Evolutionary conservation across 768 basidiomycete species (phyloP).

Genomic region (Rhizopogon roseolus): DNA sequence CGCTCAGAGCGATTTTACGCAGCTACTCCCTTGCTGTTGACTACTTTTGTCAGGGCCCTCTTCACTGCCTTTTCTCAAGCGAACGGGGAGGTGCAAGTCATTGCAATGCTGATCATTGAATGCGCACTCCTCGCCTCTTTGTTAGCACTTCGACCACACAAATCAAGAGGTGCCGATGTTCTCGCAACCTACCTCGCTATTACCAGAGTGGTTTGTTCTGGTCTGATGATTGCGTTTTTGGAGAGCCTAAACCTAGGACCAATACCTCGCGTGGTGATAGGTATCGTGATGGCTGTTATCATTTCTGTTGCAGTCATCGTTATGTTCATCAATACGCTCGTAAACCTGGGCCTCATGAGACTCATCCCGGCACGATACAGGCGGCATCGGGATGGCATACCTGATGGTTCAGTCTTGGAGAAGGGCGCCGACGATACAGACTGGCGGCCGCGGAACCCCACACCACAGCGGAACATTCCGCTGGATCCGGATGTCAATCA

Average conservation of each 20-base stretch:
- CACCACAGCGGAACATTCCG: constrained; percentile 40
- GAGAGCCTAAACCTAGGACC: constrained; percentile 57
- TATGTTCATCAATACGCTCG: constrained; percentile 60
- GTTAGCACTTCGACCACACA: constrained; percentile 56
- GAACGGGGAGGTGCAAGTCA: constrained; percentile 64
- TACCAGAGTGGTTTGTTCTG: constrained; percentile 64
- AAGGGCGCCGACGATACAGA: constrained; percentile 19
- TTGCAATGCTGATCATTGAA: constrained; percentile 65
- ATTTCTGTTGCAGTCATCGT: constrained; percentile 68
- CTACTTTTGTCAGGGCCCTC: constrained; percentile 61
- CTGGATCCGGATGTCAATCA: constrained; percentile 38
- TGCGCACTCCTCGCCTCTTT: constrained; percentile 48
- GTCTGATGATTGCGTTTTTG: constrained; percentile 74
- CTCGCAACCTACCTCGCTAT: constrained; percentile 63
- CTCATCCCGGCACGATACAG: constrained; percentile 17
- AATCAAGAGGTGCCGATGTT: constrained; percentile 65
- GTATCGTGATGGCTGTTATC: constrained; percentile 66
- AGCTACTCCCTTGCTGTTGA: constrained; percentile 50
- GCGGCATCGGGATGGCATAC: constrained; percentile 7
- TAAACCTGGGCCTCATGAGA: constrained; percentile 40
- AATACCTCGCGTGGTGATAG: constrained; percentile 80
- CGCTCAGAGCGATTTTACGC: constrained; percentile 66
- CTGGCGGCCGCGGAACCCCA: constrained; percentile 46
- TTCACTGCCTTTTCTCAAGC: constrained; percentile 64
- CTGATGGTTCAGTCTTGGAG: constrained; percentile 21